Conservation (phyloP, 2,329 filamentous ascomycete species). For the Incumbomyces delicatus region DNA sequence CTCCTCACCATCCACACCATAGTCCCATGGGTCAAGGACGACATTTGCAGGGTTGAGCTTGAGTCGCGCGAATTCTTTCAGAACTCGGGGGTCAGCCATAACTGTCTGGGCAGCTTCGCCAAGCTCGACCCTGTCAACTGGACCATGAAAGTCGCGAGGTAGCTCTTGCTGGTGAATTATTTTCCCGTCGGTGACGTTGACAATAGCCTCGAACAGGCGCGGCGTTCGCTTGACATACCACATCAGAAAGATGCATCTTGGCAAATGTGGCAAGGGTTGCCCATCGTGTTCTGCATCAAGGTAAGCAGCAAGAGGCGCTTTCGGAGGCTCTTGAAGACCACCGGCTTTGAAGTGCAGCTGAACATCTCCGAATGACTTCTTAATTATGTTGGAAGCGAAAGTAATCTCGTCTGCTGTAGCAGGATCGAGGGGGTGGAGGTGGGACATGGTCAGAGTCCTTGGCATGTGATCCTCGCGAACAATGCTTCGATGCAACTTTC, state of each 20-base stretch:
- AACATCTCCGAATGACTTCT: no score
- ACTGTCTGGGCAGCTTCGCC: no score
- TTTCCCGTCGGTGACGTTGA: no score
- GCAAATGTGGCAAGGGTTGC: constrained; percentile 41
- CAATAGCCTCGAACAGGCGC: no score
- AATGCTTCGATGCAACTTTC: no score
- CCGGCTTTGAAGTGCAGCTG: constrained; percentile 52
- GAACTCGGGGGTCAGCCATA: no score
- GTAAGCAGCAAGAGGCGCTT: constrained; percentile 49
- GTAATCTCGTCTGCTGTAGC: not conserved
- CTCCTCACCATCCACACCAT: constrained; percentile 46
- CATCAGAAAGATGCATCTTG: constrained; percentile 49
- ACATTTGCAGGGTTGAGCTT: constrained; percentile 32
- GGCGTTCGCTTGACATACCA: constrained; percentile 15
- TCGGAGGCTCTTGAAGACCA: constrained; percentile 55
- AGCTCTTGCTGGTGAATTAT: no score
- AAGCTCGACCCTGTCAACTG: no score
- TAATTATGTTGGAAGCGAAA: no score
- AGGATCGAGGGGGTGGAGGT: not conserved
- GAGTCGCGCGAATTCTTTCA: no score
- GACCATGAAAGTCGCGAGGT: no score
- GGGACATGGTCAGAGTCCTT: not conserved
- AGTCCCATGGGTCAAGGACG: constrained; percentile 60
- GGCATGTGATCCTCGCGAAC: no score
- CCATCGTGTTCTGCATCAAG: constrained; percentile 46